A percentile compares a stretch with the other conserved stretches of the same genome.
Conservation (phyloP, 176 grass and related monocot species). For the Phoenix roebelenii region DNA sequence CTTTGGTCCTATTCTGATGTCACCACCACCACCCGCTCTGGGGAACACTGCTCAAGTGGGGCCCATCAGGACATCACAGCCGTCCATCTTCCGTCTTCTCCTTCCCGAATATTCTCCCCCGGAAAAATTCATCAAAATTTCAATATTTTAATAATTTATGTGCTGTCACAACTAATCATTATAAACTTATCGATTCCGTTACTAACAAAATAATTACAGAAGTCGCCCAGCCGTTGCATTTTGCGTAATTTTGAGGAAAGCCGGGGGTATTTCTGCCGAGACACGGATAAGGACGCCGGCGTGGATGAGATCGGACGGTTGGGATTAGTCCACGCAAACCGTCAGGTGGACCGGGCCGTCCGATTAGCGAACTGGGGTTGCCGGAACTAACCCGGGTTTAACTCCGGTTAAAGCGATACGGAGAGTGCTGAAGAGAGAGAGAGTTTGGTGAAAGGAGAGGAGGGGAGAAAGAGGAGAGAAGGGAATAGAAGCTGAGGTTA, state of each 20-base stretch:
- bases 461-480: neutral
- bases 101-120: neutral
- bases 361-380: neutral
- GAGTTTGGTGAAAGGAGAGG: neutral
- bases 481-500: neutral
- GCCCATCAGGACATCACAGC: neutral
- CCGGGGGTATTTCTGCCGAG: neutral
- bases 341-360: neutral
- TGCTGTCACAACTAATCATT: conserved; percentile 7
- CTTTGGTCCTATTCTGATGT: too few species aligned
- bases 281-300: conserved; percentile 29
- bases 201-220: neutral
- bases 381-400: neutral
- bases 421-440: too few species aligned
- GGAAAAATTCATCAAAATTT: too few species aligned
- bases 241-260: too few species aligned
- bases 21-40: too few species aligned
- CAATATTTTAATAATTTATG: neutral
- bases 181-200: conserved; percentile 14
- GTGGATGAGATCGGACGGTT: neutral
- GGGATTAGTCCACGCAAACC: neutral
- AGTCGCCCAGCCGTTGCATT: too few species aligned
- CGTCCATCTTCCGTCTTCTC: neutral
- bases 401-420: conserved; percentile 3
- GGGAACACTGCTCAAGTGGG: too few species aligned